Base-by-base conservation (phyloP, 2,329 filamentous ascomycete genomes). In the Sporothrix brunneoviolacea region DNA sequence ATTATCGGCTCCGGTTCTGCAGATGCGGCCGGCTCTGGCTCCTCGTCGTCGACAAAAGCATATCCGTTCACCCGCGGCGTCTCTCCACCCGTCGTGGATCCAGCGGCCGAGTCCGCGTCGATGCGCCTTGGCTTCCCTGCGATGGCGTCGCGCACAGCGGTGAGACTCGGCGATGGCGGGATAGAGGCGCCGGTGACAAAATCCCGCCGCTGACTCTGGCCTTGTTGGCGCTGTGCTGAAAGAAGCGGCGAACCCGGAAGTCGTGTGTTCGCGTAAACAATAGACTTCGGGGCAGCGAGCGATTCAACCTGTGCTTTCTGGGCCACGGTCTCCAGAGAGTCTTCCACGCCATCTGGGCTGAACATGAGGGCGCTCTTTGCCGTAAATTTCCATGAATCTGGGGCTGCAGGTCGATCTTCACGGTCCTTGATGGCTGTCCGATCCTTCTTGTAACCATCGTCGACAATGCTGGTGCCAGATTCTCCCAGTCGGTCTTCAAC, bases 1-100 rank as follows among this genome's bases (percentile, higher is more conserved):
- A 85, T 74, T 55, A 70, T 56, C n/a, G 72, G 68, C 9, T 71
- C 70, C 8, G 66, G 58, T 45, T 73, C 61, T 5, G 27, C 39
- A 19, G 36, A 39, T 8, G 15, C 16, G 7, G 74, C 73, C 47
- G 24, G 16, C 21, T 74, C 61, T 1, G 12, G 9, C 37, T 79
- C 75, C 43, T 86, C 86, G 51, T 94, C 89, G 58, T 95, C 90
- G 32, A 98, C 91, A 67, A 95, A 97, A 0, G 89, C 80, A 65
- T 96, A 98, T 1, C 93, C 93, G 56, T 94, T 95, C 0, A 97
- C 88, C 2, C 88, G 79, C 0, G 91, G 93, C 0, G 91, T 97
- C 65, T 94, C 90, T 52, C 76, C 77, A 15, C 84, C 86, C 15
- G 27, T 21, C 2, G 51, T 33, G 2, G 51, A 53, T 4, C 45